These are phyloP conservation scores for Saccharomycopsis vini DNA, from an alignment of 805 yeast genomes.

Conservation along the genomic window DNA sequence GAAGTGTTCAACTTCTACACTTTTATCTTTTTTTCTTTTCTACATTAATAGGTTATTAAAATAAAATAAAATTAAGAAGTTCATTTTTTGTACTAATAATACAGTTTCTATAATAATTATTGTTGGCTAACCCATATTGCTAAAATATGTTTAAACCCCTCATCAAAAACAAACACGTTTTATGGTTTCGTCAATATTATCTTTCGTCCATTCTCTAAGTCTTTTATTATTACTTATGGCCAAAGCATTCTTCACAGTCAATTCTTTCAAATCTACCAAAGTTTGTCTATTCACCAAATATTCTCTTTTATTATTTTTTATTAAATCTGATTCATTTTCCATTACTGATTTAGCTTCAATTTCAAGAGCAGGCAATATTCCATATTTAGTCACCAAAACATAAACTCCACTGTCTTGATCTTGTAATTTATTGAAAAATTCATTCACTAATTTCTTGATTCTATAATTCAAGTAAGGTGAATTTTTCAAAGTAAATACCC, in stretches of 20 bases:
- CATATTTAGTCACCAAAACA: slow-evolving; percentile 50
- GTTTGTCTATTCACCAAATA: slow-evolving; percentile 25
- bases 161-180: slow-evolving; percentile 32
- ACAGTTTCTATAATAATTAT: neutral
- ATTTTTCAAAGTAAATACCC: slow-evolving; percentile 46
- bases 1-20: neutral
- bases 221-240: slow-evolving; percentile 43
- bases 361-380: slow-evolving; percentile 27
- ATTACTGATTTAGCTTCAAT: slow-evolving; percentile 15
- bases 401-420: slow-evolving; percentile 51
- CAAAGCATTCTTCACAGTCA: slow-evolving; percentile 36
- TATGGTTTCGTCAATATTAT: slow-evolving; percentile 36
- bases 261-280: slow-evolving; percentile 36
- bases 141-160: neutral
- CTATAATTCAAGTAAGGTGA: slow-evolving; percentile 40
- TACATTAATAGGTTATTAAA: neutral
- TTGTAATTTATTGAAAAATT: slow-evolving; percentile 39
- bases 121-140: neutral
- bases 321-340: neutral
- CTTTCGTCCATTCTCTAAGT: slow-evolving; percentile 50
- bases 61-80: neutral
- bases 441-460: slow-evolving; percentile 32
- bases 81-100: neutral
- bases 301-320: neutral
- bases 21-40: too few relatives aligned